Percentiles rank a stretch among this genome's conserved stretches.
Evolutionary conservation across 345 rosid species (phyloP).

Genomic region (Theobroma cacao): DNA sequence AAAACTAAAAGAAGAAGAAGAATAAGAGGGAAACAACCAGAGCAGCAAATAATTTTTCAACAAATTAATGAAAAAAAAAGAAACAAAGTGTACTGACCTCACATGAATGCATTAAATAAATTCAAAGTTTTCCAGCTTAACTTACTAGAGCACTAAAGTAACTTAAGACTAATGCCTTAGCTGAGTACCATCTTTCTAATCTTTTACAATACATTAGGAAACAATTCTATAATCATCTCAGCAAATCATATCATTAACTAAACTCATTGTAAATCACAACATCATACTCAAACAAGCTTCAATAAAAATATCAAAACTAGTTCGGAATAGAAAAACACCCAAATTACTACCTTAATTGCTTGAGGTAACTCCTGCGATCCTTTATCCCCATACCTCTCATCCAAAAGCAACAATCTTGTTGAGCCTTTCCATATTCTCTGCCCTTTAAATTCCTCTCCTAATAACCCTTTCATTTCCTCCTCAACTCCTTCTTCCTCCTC

Average conservation of each 20-base stretch:
- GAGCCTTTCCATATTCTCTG: conserved; percentile 73
- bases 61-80: not conserved
- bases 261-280: not conserved
- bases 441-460: conserved; percentile 66
- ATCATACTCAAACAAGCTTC: not conserved
- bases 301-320: not conserved
- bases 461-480: conserved; percentile 58
- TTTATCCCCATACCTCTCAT: conserved; percentile 55
- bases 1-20: not conserved
- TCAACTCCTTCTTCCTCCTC: conserved; percentile 35
- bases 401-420: conserved; percentile 87
- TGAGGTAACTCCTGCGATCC: conserved; percentile 64
- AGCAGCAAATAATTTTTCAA: not conserved
- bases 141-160: not conserved
- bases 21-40: not conserved
- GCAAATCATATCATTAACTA: not conserved
- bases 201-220: not conserved
- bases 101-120: not conserved
- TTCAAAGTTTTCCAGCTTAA: not conserved
- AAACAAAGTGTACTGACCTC: not conserved
- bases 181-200: not conserved
- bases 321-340: not conserved
- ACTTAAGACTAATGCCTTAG: not conserved
- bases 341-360: conserved; percentile 68
- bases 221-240: not conserved